Evolutionary conservation across 2,329 filamentous ascomycete genomes (phyloP).

Genomic region (Emericellopsis atlantica): DNA sequence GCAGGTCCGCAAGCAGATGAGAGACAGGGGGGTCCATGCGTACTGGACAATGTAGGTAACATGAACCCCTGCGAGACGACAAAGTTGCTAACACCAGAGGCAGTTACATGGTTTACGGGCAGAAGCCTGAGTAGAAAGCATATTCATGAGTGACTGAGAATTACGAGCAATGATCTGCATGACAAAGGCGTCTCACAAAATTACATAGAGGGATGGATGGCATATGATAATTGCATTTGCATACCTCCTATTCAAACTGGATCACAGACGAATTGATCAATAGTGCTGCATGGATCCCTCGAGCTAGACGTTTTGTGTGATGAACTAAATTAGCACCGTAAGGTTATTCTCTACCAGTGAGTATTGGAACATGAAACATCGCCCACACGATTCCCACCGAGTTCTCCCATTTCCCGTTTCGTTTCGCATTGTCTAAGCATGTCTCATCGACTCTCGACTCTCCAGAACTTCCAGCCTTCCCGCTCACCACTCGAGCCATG

Average conservation of each 20-base stretch:
- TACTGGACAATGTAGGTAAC: conserved; percentile 24
- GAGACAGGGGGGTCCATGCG: conserved; percentile 18
- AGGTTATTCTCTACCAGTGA: too few relatives aligned
- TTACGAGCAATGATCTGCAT: background rate
- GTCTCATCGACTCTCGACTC: conserved; percentile 35
- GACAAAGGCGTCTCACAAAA: background rate
- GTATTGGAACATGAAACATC: too few relatives aligned
- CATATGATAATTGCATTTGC: too few relatives aligned
- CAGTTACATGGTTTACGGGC: conserved; percentile 1
- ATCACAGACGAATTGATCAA: too few relatives aligned
- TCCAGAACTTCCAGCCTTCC: conserved; percentile 84
- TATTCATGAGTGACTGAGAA: too few relatives aligned
- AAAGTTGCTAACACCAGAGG: background rate
- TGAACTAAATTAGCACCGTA: too few relatives aligned
- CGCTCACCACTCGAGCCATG: conserved; percentile 53
- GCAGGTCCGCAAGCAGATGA: conserved; percentile 21
- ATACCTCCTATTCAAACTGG: too few relatives aligned
- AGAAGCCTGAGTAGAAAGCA: background rate
- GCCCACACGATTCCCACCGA: too few relatives aligned
- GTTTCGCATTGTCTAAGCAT: background rate
- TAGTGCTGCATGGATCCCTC: too few relatives aligned
- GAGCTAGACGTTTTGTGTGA: too few relatives aligned
- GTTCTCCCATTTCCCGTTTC: too few relatives aligned
- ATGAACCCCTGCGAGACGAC: background rate
- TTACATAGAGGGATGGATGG: too few relatives aligned